Conservation (phyloP, 2,329 filamentous ascomycete species). For the Fusarium sulawesiense region DNA sequence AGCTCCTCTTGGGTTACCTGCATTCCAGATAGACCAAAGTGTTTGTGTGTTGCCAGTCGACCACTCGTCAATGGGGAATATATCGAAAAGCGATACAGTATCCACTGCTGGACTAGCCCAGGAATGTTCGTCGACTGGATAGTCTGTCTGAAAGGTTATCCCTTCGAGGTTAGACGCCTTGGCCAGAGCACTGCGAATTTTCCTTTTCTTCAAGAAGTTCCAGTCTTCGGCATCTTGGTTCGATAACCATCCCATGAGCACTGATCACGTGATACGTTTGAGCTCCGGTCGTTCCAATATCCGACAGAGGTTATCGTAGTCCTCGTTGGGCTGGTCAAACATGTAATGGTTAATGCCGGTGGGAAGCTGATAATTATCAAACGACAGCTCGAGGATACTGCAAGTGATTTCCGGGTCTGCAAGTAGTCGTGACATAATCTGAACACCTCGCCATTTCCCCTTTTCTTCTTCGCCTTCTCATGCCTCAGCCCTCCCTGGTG, state of each 20-base stretch:
- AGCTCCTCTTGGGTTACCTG: background rate
- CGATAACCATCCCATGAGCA: background rate
- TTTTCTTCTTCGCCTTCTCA: background rate
- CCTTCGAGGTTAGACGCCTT: background rate
- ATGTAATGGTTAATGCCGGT: background rate
- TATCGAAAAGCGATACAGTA: background rate
- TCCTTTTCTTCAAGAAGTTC: background rate
- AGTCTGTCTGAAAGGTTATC: background rate
- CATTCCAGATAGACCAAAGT: slow-evolving; percentile 3
- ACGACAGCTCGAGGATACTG: background rate
- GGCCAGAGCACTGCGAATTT: background rate
- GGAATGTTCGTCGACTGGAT: background rate
- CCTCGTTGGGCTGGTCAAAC: background rate
- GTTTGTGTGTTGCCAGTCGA: background rate
- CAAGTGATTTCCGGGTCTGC: background rate
- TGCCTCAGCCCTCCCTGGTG: background rate
- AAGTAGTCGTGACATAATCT: background rate
- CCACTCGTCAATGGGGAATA: background rate
- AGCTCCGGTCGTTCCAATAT: background rate
- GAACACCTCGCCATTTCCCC: background rate
- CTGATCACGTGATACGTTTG: background rate
- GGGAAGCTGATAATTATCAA: background rate
- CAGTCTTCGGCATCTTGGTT: background rate
- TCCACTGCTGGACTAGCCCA: background rate
- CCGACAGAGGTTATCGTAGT: background rate